A percentile compares a stretch with the other conserved stretches of the same genome.
Conservation (phyloP, 805 yeast species). For the Spathaspora boniae region DNA sequence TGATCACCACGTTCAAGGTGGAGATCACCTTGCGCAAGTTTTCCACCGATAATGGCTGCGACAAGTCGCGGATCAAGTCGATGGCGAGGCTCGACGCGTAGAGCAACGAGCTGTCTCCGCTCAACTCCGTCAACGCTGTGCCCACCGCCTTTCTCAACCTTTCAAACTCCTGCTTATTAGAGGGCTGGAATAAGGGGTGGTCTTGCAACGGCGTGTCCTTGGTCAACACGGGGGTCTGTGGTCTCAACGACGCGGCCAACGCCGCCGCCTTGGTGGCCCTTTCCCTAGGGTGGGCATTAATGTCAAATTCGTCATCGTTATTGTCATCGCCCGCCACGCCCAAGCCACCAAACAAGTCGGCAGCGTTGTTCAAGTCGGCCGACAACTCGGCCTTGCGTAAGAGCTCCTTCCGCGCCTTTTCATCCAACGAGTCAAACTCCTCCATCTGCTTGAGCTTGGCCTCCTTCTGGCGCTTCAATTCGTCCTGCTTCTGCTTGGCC, state of each 20-base stretch:
- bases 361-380: constrained; percentile 89
- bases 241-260: constrained; percentile 33
- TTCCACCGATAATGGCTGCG: constrained; percentile 78
- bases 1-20: constrained; percentile 74
- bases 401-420: constrained; percentile 67
- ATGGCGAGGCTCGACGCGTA: constrained; percentile 76
- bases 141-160: constrained; percentile 44
- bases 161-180: constrained; percentile 64
- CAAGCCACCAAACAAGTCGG: constrained; percentile 80
- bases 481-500: constrained; percentile 39
- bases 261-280: constrained; percentile 43
- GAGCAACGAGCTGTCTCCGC: constrained; percentile 59
- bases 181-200: constrained; percentile 84
- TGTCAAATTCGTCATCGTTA: constrained; percentile 25
- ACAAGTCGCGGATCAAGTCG: constrained; percentile 80
- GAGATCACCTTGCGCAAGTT: constrained; percentile 81
- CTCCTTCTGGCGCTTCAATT: constrained; percentile 47
- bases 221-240: constrained; percentile 33
- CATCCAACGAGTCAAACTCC: constrained; percentile 70
- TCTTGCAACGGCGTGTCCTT: constrained; percentile 64
- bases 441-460: constrained; percentile 33
- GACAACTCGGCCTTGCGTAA: constrained; percentile 76
- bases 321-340: constrained; percentile 42
- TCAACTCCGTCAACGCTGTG: constrained; percentile 24
- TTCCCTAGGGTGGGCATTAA: constrained; percentile 53